Percentiles rank a stretch among this genome's conserved stretches.
phyloP scores from a whole-genome alignment of 306 rosid species.

The Mimosa pudica region DNA sequence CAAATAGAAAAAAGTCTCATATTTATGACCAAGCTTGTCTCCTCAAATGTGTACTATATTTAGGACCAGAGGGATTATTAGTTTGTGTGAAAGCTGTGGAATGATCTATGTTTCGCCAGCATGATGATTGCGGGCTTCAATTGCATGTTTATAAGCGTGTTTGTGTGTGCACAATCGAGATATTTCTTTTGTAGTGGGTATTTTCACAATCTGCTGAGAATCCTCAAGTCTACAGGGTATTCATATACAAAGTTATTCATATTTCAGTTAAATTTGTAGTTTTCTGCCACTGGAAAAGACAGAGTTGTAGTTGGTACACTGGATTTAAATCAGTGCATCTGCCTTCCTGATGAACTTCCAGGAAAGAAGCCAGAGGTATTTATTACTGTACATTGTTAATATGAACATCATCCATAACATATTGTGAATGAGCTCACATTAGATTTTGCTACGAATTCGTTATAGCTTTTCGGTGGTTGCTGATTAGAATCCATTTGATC shows the following conservation, averaged over 20 bases:
- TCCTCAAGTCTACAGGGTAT: not conserved
- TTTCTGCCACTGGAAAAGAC: slow-evolving; percentile 68
- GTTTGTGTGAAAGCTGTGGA: not conserved
- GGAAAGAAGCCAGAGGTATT: slow-evolving; percentile 84
- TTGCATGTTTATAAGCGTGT: not conserved
- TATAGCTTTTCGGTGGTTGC: slow-evolving; percentile 17
- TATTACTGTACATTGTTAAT: slow-evolving; percentile 15
- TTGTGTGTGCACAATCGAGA: too few species aligned
- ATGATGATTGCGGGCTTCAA: not conserved
- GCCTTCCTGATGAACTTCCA: slow-evolving; percentile 86
- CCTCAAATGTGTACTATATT: too few species aligned
- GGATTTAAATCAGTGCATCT: slow-evolving; percentile 80
- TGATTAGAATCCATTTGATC: slow-evolving; percentile 32
- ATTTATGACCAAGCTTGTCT: too few species aligned
- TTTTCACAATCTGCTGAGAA: not conserved
- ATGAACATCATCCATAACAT: not conserved
- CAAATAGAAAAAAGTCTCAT: too few species aligned
- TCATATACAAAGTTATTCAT: not conserved
- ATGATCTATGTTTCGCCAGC: not conserved
- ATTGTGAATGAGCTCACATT: not conserved
- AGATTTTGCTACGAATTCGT: not conserved
- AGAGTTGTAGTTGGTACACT: slow-evolving; percentile 75
- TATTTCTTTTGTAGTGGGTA: not conserved
- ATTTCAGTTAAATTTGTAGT: slow-evolving; percentile 53
- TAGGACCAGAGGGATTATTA: too few species aligned